Evolutionary conservation across 2,329 filamentous ascomycete species (phyloP).

Genomic region (Sporothrix curviconia): DNA sequence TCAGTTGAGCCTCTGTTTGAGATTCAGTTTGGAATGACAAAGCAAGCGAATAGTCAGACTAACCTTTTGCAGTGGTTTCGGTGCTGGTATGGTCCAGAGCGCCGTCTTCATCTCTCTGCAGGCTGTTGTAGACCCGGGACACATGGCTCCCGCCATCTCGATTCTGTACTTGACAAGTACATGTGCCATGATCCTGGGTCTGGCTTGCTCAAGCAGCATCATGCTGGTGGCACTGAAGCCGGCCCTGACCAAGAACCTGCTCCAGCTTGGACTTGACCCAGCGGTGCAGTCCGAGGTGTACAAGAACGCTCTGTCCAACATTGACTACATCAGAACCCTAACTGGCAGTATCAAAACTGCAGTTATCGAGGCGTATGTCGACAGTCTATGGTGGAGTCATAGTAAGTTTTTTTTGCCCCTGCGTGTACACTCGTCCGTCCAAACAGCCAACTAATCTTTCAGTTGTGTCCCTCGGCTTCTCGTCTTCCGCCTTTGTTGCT

Average conservation of each 20-base stretch:
- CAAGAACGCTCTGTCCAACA: constrained; percentile 16
- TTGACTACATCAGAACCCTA: constrained; percentile 16
- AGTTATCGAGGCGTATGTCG: constrained; percentile 18
- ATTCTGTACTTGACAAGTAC: constrained; percentile 34
- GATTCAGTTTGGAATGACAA: background rate
- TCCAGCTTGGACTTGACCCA: constrained; percentile 21
- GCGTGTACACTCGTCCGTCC: background rate
- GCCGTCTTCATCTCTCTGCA: constrained; percentile 38
- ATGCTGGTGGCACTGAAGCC: constrained; percentile 25
- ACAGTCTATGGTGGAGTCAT: constrained; percentile 21
- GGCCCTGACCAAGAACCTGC: constrained; percentile 20
- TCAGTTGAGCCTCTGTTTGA: too few relatives aligned
- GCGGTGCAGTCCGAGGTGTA: constrained; percentile 19
- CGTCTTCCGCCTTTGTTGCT: constrained; percentile 8
- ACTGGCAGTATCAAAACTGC: constrained; percentile 15
- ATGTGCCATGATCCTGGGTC: constrained; percentile 33
- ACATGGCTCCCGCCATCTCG: constrained; percentile 36
- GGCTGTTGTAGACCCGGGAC: constrained; percentile 31
- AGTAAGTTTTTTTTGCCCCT: constrained; percentile 5
- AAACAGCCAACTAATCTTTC: background rate
- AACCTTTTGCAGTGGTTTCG: constrained; percentile 30
- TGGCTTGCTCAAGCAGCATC: constrained; percentile 33
- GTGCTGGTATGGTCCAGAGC: constrained; percentile 34
- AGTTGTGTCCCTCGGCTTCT: constrained; percentile 21
- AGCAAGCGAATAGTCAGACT: background rate